Base-by-base conservation (phyloP, 2,329 filamentous ascomycete species). In the Thielaviopsis euricoi region DNA sequence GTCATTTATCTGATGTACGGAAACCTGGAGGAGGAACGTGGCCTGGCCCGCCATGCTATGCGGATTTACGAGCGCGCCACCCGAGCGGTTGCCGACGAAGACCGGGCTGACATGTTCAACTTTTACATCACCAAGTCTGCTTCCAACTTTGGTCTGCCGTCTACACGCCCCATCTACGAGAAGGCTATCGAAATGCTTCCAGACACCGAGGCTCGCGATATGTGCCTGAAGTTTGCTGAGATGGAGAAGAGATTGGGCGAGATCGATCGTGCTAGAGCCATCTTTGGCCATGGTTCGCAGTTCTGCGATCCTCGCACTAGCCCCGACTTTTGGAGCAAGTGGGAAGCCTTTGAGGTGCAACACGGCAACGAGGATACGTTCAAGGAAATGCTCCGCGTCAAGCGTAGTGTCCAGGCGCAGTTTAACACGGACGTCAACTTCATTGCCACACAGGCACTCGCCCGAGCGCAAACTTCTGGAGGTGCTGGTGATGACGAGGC, bases 341-440 rank as follows among this genome's bases (percentile, higher is more conserved):
- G 93, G 93, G 93, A 98, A 71, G 79, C 83, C 57, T 98, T 98
- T 70, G 94, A 98, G 71, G 89, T 97, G 22, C 87, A 94, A 69
- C 93, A 98, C 67, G 93, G 93, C 63, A 98, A 98, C 71, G 94
- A 98, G 70, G 93, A 98, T 69, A 98, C 94, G 0, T 98, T 94
- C 78, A 96, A 95, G 74, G 93, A 98, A 69, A 98, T 98, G 93
- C 77, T 97, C 62, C 85, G 93, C 29, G 89, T 98, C 76, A 98
- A 97, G 77, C 79, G 93, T 68, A 95, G 89, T 70, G 93, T 98
- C 13, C 89, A 96, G 71, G 91, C 93, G 56, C 88, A 96, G 73
- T 98, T 94, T 77, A 97, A 97, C 67, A 98, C 94, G 51, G 93
- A 98, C 67, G 91, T 98, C 75, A 95, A 90, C 69, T 98, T 96